Conservation (phyloP, 2,329 filamentous ascomycete species). For the Aplosporella prunicola region DNA sequence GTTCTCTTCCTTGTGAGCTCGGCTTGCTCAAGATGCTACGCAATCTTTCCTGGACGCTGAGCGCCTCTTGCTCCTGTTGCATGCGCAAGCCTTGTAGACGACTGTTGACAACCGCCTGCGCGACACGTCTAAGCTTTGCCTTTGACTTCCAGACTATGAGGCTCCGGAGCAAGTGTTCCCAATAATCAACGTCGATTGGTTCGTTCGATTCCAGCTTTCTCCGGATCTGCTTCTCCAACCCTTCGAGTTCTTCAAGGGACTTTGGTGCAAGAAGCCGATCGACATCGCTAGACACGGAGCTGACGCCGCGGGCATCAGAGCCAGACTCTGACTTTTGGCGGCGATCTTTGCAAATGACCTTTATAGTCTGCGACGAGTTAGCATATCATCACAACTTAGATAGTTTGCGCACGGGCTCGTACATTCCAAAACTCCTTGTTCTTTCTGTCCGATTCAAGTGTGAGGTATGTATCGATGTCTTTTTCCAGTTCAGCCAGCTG, state of each 20-base stretch:
- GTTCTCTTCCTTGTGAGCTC: neutral
- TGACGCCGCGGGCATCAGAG: slow-evolving; percentile 64
- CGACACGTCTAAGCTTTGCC: slow-evolving; percentile 70
- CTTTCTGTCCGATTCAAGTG: slow-evolving; percentile 65
- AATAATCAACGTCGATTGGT: slow-evolving; percentile 92
- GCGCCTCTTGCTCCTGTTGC: slow-evolving; percentile 59
- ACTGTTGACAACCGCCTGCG: slow-evolving; percentile 62
- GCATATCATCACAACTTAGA: too few species aligned
- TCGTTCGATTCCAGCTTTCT: slow-evolving; percentile 80
- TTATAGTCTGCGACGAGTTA: slow-evolving; percentile 53
- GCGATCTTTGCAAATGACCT: slow-evolving; percentile 70
- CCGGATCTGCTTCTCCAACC: slow-evolving; percentile 77
- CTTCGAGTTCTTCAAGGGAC: slow-evolving; percentile 74
- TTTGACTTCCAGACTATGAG: slow-evolving; percentile 86
- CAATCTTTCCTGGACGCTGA: slow-evolving; percentile 44
- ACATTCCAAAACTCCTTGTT: slow-evolving; percentile 85
- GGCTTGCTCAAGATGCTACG: neutral
- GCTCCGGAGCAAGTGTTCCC: slow-evolving; percentile 83
- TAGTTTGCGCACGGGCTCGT: too few species aligned
- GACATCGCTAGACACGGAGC: slow-evolving; percentile 76
- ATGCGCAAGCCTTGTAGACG: slow-evolving; percentile 57
- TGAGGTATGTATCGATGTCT: slow-evolving; percentile 71
- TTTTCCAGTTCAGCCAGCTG: slow-evolving; percentile 69
- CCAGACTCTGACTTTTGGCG: slow-evolving; percentile 54
- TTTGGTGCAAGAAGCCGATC: slow-evolving; percentile 82